Percentiles rank a stretch among this genome's conserved stretches.
Conservation (phyloP, 2,329 filamentous ascomycete genomes). For the Claviceps digitariae region DNA sequence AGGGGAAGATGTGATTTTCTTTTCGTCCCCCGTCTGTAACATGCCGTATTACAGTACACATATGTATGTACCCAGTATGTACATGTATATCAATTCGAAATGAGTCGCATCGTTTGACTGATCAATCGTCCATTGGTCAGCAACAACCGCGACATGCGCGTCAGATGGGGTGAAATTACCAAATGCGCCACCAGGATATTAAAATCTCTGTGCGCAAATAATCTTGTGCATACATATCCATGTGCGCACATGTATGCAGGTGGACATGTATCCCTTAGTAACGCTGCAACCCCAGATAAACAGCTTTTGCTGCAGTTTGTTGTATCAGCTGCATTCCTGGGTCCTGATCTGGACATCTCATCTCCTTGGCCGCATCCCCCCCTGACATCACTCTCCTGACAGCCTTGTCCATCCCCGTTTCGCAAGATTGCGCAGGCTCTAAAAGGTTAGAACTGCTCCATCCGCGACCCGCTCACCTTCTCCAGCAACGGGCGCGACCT, state of each 20-base stretch:
- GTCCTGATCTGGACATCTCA: too few species aligned
- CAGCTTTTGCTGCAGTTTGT: too few species aligned
- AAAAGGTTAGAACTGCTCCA: not conserved
- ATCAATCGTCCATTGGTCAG: not conserved
- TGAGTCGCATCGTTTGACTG: too few species aligned
- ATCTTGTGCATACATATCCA: too few species aligned
- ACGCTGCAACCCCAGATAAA: not conserved
- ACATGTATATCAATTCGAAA: too few species aligned
- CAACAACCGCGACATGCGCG: not conserved
- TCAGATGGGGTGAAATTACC: not conserved
- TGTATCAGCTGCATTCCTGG: too few species aligned
- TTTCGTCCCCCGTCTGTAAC: not conserved
- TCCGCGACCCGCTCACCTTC: not conserved
- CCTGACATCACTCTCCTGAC: not conserved
- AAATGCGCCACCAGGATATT: not conserved
- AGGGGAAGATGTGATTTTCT: not conserved
- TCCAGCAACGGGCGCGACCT: not conserved
- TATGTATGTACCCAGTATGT: too few species aligned
- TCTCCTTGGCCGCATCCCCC: not conserved
- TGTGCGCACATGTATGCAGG: not conserved
- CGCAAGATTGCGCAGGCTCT: slow-evolving; percentile 4
- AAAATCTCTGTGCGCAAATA: not conserved
- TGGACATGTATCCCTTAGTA: not conserved
- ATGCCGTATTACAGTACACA: not conserved
- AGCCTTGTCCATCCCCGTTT: not conserved